Base-by-base conservation (phyloP, 768 basidiomycete species). In the Porpolomopsis calyptriformis region DNA sequence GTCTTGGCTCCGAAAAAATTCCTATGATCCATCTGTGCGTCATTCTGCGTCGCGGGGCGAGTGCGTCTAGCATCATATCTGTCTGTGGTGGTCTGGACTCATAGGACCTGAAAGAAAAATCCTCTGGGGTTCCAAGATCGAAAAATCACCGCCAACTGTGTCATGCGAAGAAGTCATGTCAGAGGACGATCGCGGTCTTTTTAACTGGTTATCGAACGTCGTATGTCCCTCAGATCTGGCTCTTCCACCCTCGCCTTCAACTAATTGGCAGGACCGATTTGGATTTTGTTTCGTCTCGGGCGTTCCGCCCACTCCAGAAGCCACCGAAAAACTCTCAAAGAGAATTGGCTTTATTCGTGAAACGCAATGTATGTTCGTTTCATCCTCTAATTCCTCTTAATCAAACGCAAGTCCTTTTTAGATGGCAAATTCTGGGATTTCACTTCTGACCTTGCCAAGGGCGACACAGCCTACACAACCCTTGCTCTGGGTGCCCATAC, bases 391-490 rank as follows among this genome's bases (percentile, higher is more conserved):
- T 20, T 41, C 29, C 26, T n/a, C 2, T 25, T 34, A 40, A 18
- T 22, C 36, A 35, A n/a, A 10, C 38, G 56, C 16, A 43, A 29
- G 10, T 23, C 40, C 9, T 20, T 3, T 27, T 1, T 51, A 92
- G 90, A 98, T 56, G 94, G 93, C 26, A 81, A 79, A 47, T 93
- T 97, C 64, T 99, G 94, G 93, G 90, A 97, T 57, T 94, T 98
- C 57, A 96, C 91, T 0, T 79, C 93, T 0, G 82, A 94, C 57
- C 72, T 93, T 18, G 80, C 82, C 14, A 90, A 84, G 55, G 91
- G 91, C 10, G 94, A 99, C 60, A 85, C 91, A 6, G 92, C 94
- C 0, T 99, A 99, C 66, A 90, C 91, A 3, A 87, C 81, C 4
- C 64, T 94, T 37, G 85, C 83, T 1, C 77, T 99, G 5, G 80